Base-by-base conservation (phyloP, 169 alveolate species). In the Theileria orientalis region DNA sequence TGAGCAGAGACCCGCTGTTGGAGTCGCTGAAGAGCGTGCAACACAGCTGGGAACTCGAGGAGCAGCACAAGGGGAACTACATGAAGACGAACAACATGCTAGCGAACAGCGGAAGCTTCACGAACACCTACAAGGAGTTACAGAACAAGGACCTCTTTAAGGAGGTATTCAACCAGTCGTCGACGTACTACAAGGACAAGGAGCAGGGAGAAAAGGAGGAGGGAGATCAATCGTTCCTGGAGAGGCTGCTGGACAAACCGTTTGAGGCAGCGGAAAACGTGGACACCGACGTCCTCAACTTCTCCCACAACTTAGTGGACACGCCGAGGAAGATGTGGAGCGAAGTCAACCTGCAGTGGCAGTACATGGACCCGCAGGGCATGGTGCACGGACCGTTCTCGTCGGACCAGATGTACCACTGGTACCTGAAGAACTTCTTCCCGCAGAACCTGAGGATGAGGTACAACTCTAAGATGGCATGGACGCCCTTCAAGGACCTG, bases 361-460 rank as follows among this genome's bases (percentile, higher is more conserved):
- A 86, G 57, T 90, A 90, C 71, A 86, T 74, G 83, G 94, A 90
- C 47, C 90, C 90, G 19, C 77, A 83, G 42, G 94, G 94, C 8
- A 68, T 69, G 67, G 73, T 90, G 30, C 94, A 90, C 59, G 94
- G 94, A 0, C 92, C 92, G 6, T 90, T 86, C 42, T 64, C 92
- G 25, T 86, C 92, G 13, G 82, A 79, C 25, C 91, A 86, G 21
- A 90, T 90, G 94, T 83, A 83, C 78, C 74, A 56, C 49, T 90
- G 94, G 94, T 86, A 86, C 79, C 56, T 47, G 21, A 69, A 73
- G 79, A 86, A 86, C 74, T 90, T 74, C 73, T 90, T 90, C 69
- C 91, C 85, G 35, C 87, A 77, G 47, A 86, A 85, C 21, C 69
- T 90, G 13, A 79, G 80, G 30, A 77, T 89, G 62, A 75, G 94